These are phyloP conservation scores for Tulasnella sp. DNA, from an alignment of 768 basidiomycete genomes.

Conservation along the genomic window DNA sequence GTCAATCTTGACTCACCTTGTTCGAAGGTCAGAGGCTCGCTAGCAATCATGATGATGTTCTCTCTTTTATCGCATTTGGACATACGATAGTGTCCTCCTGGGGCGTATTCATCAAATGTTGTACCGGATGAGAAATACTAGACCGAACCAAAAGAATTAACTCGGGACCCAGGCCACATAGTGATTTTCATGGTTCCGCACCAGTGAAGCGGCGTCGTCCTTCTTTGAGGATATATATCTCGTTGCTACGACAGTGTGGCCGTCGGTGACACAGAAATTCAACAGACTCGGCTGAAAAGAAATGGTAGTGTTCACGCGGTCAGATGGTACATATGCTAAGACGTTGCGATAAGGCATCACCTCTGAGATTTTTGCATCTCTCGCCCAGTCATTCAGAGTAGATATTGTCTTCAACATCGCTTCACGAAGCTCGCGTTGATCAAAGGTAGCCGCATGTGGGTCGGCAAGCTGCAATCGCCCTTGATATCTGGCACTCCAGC, in stretches of 20 bases:
- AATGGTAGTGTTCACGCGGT: neutral
- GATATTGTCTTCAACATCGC: conserved; percentile 87
- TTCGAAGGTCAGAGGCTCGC: conserved; percentile 94
- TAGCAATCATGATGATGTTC: conserved; percentile 91
- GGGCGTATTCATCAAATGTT: conserved; percentile 79
- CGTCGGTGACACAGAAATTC: conserved; percentile 97
- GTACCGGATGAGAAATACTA: conserved; percentile 96
- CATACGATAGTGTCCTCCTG: conserved; percentile 91
- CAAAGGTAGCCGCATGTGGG: conserved; percentile 64
- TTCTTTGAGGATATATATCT: conserved; percentile 87
- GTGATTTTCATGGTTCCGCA: conserved; percentile 27
- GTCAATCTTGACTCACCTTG: conserved; percentile 42
- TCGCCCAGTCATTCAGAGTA: conserved; percentile 62
- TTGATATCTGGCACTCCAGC: neutral
- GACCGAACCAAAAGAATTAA: neutral
- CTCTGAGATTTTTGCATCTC: conserved; percentile 63
- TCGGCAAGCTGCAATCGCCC: conserved; percentile 53
- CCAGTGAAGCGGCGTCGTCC: conserved; percentile 87
- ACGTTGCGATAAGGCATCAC: conserved; percentile 31
- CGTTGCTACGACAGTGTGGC: conserved; percentile 85
- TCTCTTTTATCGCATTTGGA: conserved; percentile 91
- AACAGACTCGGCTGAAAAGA: conserved; percentile 62
- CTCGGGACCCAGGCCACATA: conserved; percentile 1
- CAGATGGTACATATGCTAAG: neutral
- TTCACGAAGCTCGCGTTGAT: conserved; percentile 55